Base-by-base conservation (phyloP, 2,329 filamentous ascomycete genomes). In the Ophiostoma montium region DNA sequence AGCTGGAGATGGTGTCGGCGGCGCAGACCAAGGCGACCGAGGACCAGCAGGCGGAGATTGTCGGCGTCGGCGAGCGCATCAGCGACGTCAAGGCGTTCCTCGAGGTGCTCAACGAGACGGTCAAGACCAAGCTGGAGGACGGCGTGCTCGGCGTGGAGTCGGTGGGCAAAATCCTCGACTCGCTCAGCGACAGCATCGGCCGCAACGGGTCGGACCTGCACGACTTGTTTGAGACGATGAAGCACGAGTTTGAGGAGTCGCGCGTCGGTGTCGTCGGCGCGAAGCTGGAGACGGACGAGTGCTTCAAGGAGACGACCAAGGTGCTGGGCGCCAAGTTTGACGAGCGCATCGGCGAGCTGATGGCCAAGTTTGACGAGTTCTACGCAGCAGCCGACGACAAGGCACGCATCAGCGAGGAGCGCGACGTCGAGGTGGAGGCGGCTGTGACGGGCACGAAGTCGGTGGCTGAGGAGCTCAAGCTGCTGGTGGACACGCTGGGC, bases 311-410 rank as follows among this genome's bases (percentile, higher is more conserved):
- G 52, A 71, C 73, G 0, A 72, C 74, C 18, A 73, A 78, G 9
- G 66, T 61, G 5, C 65, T 82, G 9, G 66, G 70, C 39, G 62
- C 63, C 52, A 80, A 78, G 61, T 67, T 82, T 41, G 78, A 80
- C 33, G 76, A 80, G 57, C 78, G 76, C 57, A 73, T 95, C 57
- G 76, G 76, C 51, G 85, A 88, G 55, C 71, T 98, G 21, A 78
- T 94, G 62, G 71, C 75, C 56, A 95, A 94, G 62, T 94, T 95
- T 59, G 89, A 95, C 49, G 86, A 92, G 53, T 82, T 89, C 54
- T 84, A 94, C 59, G 68, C 75, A 18, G 70, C 78, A 8, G 74
- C 86, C 30, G 84, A 94, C 41, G 82, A 85, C 44, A 84, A 84
- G 57, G 76, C 80, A 45, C 80, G 81, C 55, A 75, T 82, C 32